Evolutionary conservation across 257 asterid genomes (phyloP).

Genomic region (Penstemon barbatus): DNA sequence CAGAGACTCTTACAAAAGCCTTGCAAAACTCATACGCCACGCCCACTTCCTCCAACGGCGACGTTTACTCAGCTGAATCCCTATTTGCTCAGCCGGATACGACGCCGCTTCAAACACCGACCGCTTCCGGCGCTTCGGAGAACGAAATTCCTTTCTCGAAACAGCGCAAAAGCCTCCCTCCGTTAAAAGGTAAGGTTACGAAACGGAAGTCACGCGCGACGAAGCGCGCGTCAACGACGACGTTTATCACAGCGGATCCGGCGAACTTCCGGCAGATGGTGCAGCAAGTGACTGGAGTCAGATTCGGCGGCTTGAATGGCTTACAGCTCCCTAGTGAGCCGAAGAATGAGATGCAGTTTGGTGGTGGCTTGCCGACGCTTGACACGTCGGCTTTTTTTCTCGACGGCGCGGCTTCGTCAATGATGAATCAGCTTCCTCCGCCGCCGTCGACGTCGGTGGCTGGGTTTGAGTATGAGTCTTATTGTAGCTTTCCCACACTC

Average conservation of each 20-base stretch:
- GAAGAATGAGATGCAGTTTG: slow-evolving; percentile 37
- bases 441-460: slow-evolving; percentile 28
- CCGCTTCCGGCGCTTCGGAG: slow-evolving; percentile 63
- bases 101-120: slow-evolving; percentile 44
- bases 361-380: slow-evolving; percentile 44
- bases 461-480: slow-evolving; percentile 51
- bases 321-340: slow-evolving; percentile 39
- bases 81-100: slow-evolving; percentile 34
- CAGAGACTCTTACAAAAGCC: slow-evolving; percentile 57
- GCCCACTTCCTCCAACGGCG: slow-evolving; percentile 32
- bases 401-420: slow-evolving; percentile 35
- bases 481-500: slow-evolving; percentile 79
- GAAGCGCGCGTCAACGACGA: slow-evolving; percentile 60
- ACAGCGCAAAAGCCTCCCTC: slow-evolving; percentile 32
- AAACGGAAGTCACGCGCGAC: slow-evolving; percentile 83
- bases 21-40: slow-evolving; percentile 52
- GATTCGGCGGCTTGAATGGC: slow-evolving; percentile 42
- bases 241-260: slow-evolving; percentile 82
- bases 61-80: slow-evolving; percentile 40
- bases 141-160: slow-evolving; percentile 46
- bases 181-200: slow-evolving; percentile 53
- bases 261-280: slow-evolving; percentile 90
- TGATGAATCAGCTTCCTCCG: slow-evolving; percentile 28
- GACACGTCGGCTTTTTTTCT: slow-evolving; percentile 60
- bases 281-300: slow-evolving; percentile 87